Evolutionary conservation across 2,329 filamentous ascomycete genomes (phyloP).

Genomic region (Microcyclospora tardicrescens): DNA sequence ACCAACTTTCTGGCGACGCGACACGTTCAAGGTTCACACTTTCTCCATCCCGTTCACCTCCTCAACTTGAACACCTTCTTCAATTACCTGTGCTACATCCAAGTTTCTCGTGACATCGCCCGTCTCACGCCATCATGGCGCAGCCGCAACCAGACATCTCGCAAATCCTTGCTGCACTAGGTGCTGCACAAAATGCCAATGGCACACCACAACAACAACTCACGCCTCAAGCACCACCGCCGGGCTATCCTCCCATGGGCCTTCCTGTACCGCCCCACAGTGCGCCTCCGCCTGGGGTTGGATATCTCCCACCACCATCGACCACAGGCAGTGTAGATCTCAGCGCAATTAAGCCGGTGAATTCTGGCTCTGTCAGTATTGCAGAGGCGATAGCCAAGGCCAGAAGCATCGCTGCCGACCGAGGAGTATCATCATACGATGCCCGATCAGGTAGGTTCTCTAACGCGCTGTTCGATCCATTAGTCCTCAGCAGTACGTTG

Average conservation of each 20-base stretch:
- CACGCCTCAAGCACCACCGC: conserved; percentile 26
- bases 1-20: no score
- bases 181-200: conserved; percentile 37
- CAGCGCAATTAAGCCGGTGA: conserved; percentile 65
- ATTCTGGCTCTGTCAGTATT: conserved; percentile 69
- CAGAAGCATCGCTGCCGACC: conserved; percentile 67
- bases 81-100: no score
- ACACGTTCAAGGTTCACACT: no score
- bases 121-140: conserved; percentile 25
- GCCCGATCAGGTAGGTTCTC: conserved; percentile 25
- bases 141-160: conserved; percentile 35
- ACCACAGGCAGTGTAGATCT: conserved; percentile 67
- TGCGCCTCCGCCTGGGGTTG: conserved; percentile 14
- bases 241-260: conserved; percentile 31
- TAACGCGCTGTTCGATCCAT: no score
- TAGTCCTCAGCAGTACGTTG: conserved; percentile 23
- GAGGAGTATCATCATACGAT: conserved; percentile 47
- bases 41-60: no score
- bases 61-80: no score
- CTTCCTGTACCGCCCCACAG: conserved; percentile 26
- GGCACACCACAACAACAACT: conserved; percentile 34
- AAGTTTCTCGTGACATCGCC: no score
- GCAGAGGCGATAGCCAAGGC: conserved; percentile 76
- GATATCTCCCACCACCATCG: conserved; percentile 51
- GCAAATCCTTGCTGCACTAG: conserved; percentile 39